Percentiles rank a stretch among this genome's conserved stretches.
Evolutionary conservation across 345 rosid genomes (phyloP).

Genomic region (Gossypium bickii): DNA sequence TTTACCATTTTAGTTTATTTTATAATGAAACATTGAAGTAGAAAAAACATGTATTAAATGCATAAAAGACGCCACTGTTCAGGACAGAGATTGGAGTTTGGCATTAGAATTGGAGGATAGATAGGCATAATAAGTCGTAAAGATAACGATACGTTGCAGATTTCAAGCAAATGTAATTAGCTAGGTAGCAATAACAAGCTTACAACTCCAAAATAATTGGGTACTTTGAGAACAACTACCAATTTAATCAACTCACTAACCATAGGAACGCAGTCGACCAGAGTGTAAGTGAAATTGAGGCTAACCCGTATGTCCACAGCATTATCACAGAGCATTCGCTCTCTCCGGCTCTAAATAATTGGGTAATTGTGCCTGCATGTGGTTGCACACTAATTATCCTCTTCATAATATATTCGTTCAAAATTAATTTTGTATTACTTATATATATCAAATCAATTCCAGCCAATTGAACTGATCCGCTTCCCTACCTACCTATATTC

Average conservation of each 20-base stretch:
- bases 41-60: no score
- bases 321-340: slow-evolving; percentile 65
- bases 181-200: neutral
- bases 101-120: no score
- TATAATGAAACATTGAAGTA: no score
- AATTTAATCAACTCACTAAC: slow-evolving; percentile 39
- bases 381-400: neutral
- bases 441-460: neutral
- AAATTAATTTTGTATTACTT: neutral
- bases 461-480: neutral
- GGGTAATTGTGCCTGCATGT: slow-evolving; percentile 58
- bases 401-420: no score
- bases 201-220: neutral
- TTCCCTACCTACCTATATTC: slow-evolving; percentile 27
- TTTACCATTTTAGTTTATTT: no score
- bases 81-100: no score
- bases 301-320: slow-evolving; percentile 61
- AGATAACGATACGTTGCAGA: no score
- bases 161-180: no score
- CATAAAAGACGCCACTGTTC: no score
- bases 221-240: neutral
- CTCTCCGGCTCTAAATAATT: slow-evolving; percentile 55
- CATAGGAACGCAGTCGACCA: slow-evolving; percentile 74
- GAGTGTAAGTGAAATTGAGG: slow-evolving; percentile 54
- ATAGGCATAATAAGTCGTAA: no score